Evolutionary conservation across 2,329 filamentous ascomycete species (phyloP).

Genomic region (Didymosphaeria variabile): DNA sequence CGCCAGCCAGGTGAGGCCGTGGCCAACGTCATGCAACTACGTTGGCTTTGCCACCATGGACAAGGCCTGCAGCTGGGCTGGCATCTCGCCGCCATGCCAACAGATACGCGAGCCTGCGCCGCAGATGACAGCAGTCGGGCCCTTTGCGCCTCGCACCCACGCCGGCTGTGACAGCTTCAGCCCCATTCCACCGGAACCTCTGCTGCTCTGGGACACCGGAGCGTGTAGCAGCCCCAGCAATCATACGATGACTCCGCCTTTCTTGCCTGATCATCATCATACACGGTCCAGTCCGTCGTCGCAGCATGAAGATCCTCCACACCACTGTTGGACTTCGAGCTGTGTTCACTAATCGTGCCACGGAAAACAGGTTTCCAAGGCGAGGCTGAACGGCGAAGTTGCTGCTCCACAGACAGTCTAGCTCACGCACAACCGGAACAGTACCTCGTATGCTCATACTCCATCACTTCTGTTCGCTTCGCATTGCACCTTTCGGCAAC

Average conservation of each 20-base stretch:
- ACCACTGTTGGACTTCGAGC: neutral
- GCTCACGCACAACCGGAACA: neutral
- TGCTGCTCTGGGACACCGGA: slow-evolving; percentile 1
- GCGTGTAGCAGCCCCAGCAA: neutral
- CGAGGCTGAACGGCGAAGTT: neutral
- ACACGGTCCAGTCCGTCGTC: too few species aligned
- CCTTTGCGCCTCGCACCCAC: neutral
- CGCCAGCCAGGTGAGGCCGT: slow-evolving; percentile 1
- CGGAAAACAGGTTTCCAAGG: neutral
- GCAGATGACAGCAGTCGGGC: neutral
- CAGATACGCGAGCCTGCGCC: slow-evolving; percentile 15
- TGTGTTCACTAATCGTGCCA: slow-evolving; percentile 7
- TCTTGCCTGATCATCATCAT: neutral
- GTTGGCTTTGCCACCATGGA: slow-evolving; percentile 5
- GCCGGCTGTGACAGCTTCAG: neutral
- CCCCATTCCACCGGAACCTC: neutral
- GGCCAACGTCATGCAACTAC: slow-evolving; percentile 14
- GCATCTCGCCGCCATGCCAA: neutral
- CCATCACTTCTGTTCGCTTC: neutral
- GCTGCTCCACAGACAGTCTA: neutral
- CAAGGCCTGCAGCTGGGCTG: neutral
- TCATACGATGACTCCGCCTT: neutral
- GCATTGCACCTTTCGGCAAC: neutral
- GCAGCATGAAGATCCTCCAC: neutral
- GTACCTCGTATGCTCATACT: neutral